Base-by-base conservation (phyloP, 176 grass and related monocot genomes). In the Avena sativa region DNA sequence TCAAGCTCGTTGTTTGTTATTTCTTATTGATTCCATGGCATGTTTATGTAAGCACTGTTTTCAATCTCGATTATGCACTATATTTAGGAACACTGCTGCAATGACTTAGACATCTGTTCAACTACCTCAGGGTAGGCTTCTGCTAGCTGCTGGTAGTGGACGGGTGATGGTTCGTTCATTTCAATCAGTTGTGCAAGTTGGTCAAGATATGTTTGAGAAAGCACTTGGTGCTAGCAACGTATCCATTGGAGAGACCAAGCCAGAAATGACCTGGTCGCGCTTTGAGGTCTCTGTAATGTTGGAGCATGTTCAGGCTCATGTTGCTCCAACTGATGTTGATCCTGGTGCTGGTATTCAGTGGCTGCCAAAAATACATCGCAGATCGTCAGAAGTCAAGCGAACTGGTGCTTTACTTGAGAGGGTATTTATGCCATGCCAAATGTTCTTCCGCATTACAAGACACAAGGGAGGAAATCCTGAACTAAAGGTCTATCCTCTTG, bases 271-370 rank as follows among this genome's bases (percentile, higher is more conserved):
- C 59, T 98, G 96, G 93, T 91, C 92, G 68, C 86, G 93, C 79
- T 87, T 90, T 60, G 96, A 98, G 82, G 70, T 98, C 21, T 95
- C 93, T 76, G 86, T 98, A 78, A 98, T 98, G 96, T 84, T 98
- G 61, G 96, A 98, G 92, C 88, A 95, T 67, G 96, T 95, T 87
- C 96, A 98, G 85, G 96, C 96, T 61, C 96, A 98, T 89, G 92
- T 98, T 36, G 96, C 96, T 71, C 96, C 93, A 60, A 98, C 96
- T 4, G 96, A 98, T 86, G 92, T 98, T 77, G 96, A 98, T 89
- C 96, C 96, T 76, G 96, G 96, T 91, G 96, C 96, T 89, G 93
- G 96, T 75, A 91, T 98, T 89, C 96, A 98, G 38, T 98, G 96
- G 96, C 85, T 98, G 55, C 96, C 93, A 44, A 98, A 95, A 90